Base-by-base conservation (phyloP, 2,329 filamentous ascomycete genomes). In the Biscogniauxia sp. region DNA sequence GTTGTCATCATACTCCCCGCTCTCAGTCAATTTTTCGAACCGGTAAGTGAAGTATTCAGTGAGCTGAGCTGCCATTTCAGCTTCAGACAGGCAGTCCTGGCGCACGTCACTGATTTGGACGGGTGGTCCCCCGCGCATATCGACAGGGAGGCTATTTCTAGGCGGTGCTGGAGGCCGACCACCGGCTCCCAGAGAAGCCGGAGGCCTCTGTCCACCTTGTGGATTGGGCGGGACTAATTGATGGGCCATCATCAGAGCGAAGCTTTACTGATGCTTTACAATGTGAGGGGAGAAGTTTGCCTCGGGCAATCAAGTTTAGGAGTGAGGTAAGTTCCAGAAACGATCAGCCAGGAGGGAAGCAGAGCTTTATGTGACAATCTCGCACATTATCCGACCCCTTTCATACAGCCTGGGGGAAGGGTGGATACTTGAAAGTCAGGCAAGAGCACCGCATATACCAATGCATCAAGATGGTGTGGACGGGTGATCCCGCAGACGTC, bases 11-110 rank as follows among this genome's bases (percentile, higher is more conserved):
- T 76, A 68, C 17, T 68, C 69, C n/a, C 73, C 28, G 11, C 28
- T 68, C 13, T 69, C 70, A 11, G 66, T 55, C 20, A 71, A 63
- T 69, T 77, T 81, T 61, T 81, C 76, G 54, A 82, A 76, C 0
- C 77, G 78, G 53, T 77, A 70, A 17, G 79, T 73, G 28, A 71
- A 54, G 62, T 77, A 80, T 1, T 75, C 73, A 0, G 80, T 78
- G 15, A 81, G 74, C 3, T 65, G 60, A 3, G 77, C 74, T 5
- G 70, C 73, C 52, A 78, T 78, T 13, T 79, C 73, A 5, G 73
- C 70, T 23, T 78, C 73, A 0, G 75, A 78, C 57, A 75, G 64
- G 17, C 69, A 67, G 50, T 78, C 75, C 8, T 70, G 61, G 28
- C 75, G 74, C 54, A 80, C 69, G 57, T 82, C 78, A 7, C 70